Conservation (phyloP, 2,329 filamentous ascomycete species). For the Microcyclospora tardicrescens region DNA sequence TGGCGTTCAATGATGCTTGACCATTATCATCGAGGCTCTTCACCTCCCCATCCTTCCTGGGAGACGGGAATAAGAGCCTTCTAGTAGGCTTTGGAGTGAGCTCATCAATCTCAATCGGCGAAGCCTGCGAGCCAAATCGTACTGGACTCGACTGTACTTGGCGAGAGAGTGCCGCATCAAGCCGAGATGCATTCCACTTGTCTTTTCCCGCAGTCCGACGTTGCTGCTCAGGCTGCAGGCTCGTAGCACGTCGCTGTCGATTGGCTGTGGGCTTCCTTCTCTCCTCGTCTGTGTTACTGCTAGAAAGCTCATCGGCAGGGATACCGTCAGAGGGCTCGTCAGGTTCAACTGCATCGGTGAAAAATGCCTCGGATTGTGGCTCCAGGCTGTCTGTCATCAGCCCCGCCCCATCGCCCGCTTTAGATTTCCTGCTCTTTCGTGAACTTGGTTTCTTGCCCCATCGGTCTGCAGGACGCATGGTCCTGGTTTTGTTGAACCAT, state of each 20-base stretch:
- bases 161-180: conserved; percentile 32
- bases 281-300: background rate
- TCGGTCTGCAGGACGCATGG: conserved; percentile 66
- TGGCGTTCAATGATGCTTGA: conserved; percentile 6
- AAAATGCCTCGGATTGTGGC: conserved; percentile 21
- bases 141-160: conserved; percentile 51
- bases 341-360: conserved; percentile 16
- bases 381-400: conserved; percentile 17
- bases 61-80: conserved; percentile 64
- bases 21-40: conserved; percentile 46
- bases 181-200: conserved; percentile 18
- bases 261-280: conserved; percentile 17
- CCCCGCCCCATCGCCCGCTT: conserved; percentile 5
- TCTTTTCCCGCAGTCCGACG: conserved; percentile 16
- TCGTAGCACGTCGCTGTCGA: conserved; percentile 32
- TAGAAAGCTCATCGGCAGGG: background rate
- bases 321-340: conserved; percentile 11
- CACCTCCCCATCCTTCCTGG: conserved; percentile 49
- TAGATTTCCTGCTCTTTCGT: conserved; percentile 17
- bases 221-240: conserved; percentile 29
- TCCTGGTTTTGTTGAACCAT: conserved; percentile 81
- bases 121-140: conserved; percentile 33
- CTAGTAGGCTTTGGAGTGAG: conserved; percentile 51
- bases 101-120: conserved; percentile 36
- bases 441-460: conserved; percentile 47